phyloP scores from a whole-genome alignment of 768 basidiomycete genomes.

The Leccinum obscurum region DNA sequence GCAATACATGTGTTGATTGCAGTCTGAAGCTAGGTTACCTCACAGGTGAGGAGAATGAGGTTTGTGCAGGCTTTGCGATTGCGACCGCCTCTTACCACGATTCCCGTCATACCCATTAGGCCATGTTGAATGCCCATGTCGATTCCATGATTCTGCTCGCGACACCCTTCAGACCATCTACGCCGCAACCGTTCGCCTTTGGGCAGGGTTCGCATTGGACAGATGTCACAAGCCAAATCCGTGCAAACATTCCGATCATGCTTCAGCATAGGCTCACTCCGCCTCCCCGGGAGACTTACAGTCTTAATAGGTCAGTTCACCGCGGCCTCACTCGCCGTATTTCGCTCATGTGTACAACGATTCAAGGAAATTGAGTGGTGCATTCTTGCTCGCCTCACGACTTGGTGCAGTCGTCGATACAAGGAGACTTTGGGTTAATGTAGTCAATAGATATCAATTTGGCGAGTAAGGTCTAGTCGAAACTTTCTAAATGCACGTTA shows the following conservation, averaged over 20 bases:
- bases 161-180: conserved; percentile 71
- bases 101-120: conserved; percentile 30
- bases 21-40: conserved; percentile 87
- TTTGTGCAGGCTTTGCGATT: conserved; percentile 27
- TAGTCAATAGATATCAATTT: conserved; percentile 38
- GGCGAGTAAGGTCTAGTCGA: neutral
- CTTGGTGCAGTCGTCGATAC: conserved; percentile 76
- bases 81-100: neutral
- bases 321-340: neutral
- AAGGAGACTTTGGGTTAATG: conserved; percentile 70
- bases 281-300: conserved; percentile 93
- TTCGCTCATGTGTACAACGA: neutral
- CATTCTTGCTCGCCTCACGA: conserved; percentile 76
- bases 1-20: conserved; percentile 63
- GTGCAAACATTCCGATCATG: conserved; percentile 87
- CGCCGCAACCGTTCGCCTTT: conserved; percentile 78
- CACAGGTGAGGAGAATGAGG: conserved; percentile 84
- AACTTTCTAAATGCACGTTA: neutral
- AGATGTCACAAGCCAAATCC: conserved; percentile 73
- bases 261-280: conserved; percentile 85
- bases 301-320: conserved; percentile 73
- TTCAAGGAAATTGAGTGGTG: conserved; percentile 74
- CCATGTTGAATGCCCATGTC: conserved; percentile 87
- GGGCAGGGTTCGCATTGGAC: conserved; percentile 64
- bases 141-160: conserved; percentile 82